Evolutionary conservation across 768 basidiomycete species (phyloP).

Genomic region (Hemileccinum impolitum): DNA sequence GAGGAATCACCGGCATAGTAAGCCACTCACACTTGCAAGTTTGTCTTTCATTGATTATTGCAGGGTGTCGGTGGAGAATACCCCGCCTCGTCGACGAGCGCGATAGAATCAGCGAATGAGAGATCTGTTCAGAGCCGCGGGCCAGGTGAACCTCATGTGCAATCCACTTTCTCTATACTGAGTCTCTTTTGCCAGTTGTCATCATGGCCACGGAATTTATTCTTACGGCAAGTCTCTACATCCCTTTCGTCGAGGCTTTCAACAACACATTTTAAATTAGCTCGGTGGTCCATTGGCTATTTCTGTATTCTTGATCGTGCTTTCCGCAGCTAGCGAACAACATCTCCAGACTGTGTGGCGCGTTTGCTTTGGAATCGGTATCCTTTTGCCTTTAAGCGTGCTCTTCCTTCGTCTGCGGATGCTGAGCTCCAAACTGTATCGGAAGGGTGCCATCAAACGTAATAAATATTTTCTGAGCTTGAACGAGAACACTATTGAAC

Average conservation of each 20-base stretch:
- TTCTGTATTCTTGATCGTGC: constrained; percentile 62
- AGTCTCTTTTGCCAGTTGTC: constrained; percentile 45
- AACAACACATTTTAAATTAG: constrained; percentile 24
- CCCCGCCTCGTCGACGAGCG: constrained; percentile 65
- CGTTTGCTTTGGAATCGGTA: constrained; percentile 61
- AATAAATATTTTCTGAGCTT: constrained; percentile 13
- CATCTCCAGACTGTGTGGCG: constrained; percentile 66
- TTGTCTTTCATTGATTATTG: constrained; percentile 1
- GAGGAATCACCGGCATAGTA: constrained; percentile 67
- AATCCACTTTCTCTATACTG: neutral
- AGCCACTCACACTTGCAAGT: constrained; percentile 16
- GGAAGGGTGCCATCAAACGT: constrained; percentile 63
- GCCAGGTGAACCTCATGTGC: constrained; percentile 38
- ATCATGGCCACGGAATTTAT: constrained; percentile 76
- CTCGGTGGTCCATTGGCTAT: constrained; percentile 66
- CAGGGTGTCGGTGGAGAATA: constrained; percentile 78
- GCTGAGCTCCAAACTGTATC: constrained; percentile 63
- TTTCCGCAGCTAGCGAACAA: constrained; percentile 60
- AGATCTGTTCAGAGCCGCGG: constrained; percentile 57
- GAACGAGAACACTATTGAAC: constrained; percentile 5
- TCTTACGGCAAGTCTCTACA: constrained; percentile 43
- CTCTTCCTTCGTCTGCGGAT: constrained; percentile 71
- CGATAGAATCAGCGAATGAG: constrained; percentile 73
- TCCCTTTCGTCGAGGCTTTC: neutral
- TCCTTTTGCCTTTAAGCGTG: constrained; percentile 59